Percentiles rank a stretch among this genome's conserved stretches.
Evolutionary conservation across 441 rosid species (phyloP).

Genomic region (Corymbia citriodora): DNA sequence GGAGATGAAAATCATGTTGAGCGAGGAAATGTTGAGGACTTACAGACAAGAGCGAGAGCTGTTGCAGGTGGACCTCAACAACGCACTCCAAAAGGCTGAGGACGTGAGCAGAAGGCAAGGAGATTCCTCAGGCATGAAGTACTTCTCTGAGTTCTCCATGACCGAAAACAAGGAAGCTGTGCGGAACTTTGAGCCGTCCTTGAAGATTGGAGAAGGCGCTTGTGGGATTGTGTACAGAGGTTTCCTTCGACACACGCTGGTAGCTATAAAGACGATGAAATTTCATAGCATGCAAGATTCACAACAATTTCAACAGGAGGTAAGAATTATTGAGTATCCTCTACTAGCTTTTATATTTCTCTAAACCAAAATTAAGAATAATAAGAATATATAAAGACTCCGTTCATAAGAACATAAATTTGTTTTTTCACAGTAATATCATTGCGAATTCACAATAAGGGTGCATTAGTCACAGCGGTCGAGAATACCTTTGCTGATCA

Average conservation of each 20-base stretch:
- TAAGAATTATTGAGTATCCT: constrained; percentile 7
- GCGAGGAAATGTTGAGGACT: constrained; percentile 63
- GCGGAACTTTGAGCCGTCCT: constrained; percentile 49
- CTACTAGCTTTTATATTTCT: neutral
- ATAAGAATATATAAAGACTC: neutral
- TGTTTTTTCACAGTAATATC: neutral
- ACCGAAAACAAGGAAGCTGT: constrained; percentile 79
- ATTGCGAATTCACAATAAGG: neutral
- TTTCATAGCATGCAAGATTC: constrained; percentile 75
- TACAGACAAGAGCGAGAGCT: constrained; percentile 67
- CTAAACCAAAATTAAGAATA: neutral
- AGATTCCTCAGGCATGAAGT: constrained; percentile 46
- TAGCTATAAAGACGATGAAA: constrained; percentile 74
- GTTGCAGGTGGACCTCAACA: constrained; percentile 63
- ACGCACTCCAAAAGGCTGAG: constrained; percentile 82
- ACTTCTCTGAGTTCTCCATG: constrained; percentile 63
- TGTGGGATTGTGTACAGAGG: constrained; percentile 82
- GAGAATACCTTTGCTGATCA: neutral
- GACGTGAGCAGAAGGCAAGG: constrained; percentile 53
- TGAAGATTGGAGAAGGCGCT: constrained; percentile 92
- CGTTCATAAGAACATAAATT: neutral
- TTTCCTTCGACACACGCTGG: constrained; percentile 50
- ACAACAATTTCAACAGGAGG: constrained; percentile 86
- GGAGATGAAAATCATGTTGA: constrained; percentile 75
- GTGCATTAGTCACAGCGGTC: neutral